Base-by-base conservation (phyloP, 2,329 filamentous ascomycete genomes). In the Paramyrothecium sp. region DNA sequence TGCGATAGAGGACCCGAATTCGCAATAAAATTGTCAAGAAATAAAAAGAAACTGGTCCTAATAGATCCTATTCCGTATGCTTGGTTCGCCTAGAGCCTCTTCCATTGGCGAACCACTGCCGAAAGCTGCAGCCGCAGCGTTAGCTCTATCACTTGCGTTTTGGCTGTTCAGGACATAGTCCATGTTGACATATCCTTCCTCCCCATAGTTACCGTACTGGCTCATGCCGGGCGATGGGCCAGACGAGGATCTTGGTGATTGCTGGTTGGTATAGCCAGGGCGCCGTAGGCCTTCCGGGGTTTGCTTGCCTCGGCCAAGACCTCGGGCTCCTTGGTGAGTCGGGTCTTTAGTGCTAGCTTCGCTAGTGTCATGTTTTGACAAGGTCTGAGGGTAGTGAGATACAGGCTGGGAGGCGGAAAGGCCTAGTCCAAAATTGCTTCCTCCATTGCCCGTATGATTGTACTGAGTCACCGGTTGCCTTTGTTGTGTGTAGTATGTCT, bases 131-230 rank as follows among this genome's bases (percentile, higher is more conserved):
- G 12, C 60, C 2, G 61, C 58, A 21, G 60, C 56, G 41, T 63
- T 20, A 10, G 22, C 19, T n/a, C 23, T 30, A 26, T 52, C 59
- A 47, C 62, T 61, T 4, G 63, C 60, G 47, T 62, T 59, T 13
- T 61, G 56, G 17, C 63, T 60, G 13, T 62, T 64, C 7, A 64
- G 55, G 13, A 61, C 60, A 30, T 67, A 67, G 38, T 68, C 63
- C 56, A 69, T 65, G 38, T 65, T 58, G 20, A 68, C 55, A 16
- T 68, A 69, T 51, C 55, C 63, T 38, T 64, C 63, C 23, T 63
- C 61, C 4, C 51, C 26, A 47, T 64, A 69, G 34, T 54, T 53
- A 4, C 60, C 60, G 47, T 65, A 65, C 21, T 61, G 58, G 26
- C 41, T 51, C 34, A 67, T 57, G 30, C 52, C 54, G 8, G 58